A percentile compares a stretch with the other conserved stretches of the same genome.
These are phyloP conservation scores for Pseudoturritis turrita DNA, from an alignment of 345 rosid genomes.

Conservation along the genomic window DNA sequence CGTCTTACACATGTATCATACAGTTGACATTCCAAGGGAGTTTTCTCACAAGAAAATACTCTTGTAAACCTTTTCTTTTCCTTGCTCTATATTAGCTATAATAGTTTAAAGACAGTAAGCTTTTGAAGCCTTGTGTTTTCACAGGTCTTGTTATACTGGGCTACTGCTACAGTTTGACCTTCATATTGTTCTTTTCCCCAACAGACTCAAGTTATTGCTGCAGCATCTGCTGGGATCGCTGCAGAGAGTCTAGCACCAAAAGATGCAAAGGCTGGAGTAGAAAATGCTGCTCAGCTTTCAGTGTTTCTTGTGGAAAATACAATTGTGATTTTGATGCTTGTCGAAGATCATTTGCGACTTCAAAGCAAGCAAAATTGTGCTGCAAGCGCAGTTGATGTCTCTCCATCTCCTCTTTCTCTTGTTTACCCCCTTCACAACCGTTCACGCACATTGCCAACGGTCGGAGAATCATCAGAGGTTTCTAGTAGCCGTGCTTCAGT, in stretches of 20 bases:
- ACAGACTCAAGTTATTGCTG: conserved; percentile 98
- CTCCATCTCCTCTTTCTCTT: conserved; percentile 79
- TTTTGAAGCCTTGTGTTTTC: conserved; percentile 17
- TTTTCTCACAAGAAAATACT: background rate
- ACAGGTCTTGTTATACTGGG: background rate
- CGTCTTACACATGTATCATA: too few species aligned
- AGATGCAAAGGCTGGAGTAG: conserved; percentile 81
- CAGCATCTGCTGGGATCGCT: conserved; percentile 95
- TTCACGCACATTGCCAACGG: conserved; percentile 36
- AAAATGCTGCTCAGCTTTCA: conserved; percentile 87
- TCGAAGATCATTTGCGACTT: conserved; percentile 91
- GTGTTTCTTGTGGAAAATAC: conserved; percentile 97
- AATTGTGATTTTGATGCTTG: conserved; percentile 94
- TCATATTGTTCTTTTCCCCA: conserved; percentile 27
- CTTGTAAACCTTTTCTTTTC: background rate
- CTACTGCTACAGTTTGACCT: background rate
- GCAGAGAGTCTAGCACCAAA: conserved; percentile 85
- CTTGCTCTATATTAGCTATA: background rate
- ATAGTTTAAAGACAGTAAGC: background rate
- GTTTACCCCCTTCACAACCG: conserved; percentile 49
- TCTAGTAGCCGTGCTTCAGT: conserved; percentile 53
- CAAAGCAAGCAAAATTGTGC: conserved; percentile 85
- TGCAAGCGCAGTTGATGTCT: conserved; percentile 44
- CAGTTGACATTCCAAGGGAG: too few species aligned
- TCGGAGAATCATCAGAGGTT: conserved; percentile 51